phyloP scores from a whole-genome alignment of 805 yeast species.

The Martiniozyma abietophila region DNA sequence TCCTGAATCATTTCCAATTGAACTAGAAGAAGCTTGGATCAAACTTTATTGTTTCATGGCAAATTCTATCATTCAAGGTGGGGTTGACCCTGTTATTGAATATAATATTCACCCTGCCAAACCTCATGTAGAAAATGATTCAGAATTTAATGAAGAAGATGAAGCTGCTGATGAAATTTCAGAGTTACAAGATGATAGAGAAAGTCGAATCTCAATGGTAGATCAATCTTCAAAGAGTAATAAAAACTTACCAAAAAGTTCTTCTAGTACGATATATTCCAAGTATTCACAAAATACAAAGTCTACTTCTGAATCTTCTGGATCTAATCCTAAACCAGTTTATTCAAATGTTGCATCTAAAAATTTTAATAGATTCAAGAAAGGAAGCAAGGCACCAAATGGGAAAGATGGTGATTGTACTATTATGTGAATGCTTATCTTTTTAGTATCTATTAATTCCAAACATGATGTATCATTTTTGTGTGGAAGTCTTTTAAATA shows the following conservation, averaged over 20 bases:
- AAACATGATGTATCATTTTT: background rate
- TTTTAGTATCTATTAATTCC: too few relatives aligned
- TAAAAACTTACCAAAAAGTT: background rate
- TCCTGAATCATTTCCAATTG: constrained; percentile 38
- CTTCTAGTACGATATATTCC: too few relatives aligned
- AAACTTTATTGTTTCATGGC: constrained; percentile 60
- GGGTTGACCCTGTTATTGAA: constrained; percentile 39
- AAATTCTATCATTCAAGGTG: constrained; percentile 55
- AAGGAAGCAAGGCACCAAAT: constrained; percentile 7
- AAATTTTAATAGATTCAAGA: constrained; percentile 11
- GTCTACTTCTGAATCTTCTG: constrained; percentile 1
- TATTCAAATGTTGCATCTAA: constrained; percentile 7
- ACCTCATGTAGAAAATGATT: background rate
- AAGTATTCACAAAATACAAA: background rate
- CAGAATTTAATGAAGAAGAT: constrained; percentile 5
- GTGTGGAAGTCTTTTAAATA: background rate
- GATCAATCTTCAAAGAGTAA: constrained; percentile 2
- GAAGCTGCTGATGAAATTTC: constrained; percentile 2
- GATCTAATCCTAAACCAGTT: constrained; percentile 1
- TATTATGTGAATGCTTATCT: constrained; percentile 22
- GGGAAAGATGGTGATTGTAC: constrained; percentile 23
- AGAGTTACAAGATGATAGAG: background rate
- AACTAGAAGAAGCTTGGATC: constrained; percentile 63
- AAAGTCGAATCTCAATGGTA: background rate
- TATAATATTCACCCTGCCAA: constrained; percentile 14